Base-by-base conservation (phyloP, 208 protist genomes). In the Trypanosoma grayi region DNA sequence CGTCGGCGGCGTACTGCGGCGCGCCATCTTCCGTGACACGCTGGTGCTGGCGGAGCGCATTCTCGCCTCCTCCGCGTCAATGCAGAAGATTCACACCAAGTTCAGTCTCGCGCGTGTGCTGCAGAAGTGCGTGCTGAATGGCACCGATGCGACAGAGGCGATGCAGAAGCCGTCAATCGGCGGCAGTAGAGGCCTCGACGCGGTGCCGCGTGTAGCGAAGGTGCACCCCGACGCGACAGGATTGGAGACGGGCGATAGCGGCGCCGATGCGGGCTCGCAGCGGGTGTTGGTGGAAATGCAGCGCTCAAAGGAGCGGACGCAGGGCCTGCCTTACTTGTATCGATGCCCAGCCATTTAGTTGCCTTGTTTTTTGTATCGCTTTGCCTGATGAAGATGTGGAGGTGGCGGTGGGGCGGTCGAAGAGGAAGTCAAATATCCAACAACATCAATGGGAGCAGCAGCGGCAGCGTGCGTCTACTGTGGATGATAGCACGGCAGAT, bases 251-350 rank as follows among this genome's bases (percentile, higher is more conserved):
- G 41, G 18, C 4, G 27, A 28, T 5, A 36, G 11, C 1, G 48
- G 54, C 28, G 56, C 34, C 22, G 72, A 70, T 11, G 50, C 30
- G 4, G 52, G 53, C 10, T 36, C 68, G 1, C 58, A 60, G 27
- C 78, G 85, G 27, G 65, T 94, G 14, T 59, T 97, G 46, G 52
- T 80, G 4, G 84, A 92, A 47, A 56, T 97, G 53, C 87, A 94
- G 63, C 73, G 66, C 25, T 91, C 88, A 13, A 92, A 85, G 77
- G 88, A 95, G 43, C 66, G 87, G 5, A 90, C 84, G 13, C 91
- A 97, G 44, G 87, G 87, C 1, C 71, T 97, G 39, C 88, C 91
- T 22, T 97, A 97, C 71, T 70, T 97, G 8, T 97, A 97, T 74
- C 85, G 91, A 43, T 97, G 91, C 46, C 91, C 91, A n/a, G 85